These are phyloP conservation scores for Isabelozyma heimii DNA, from an alignment of 805 yeast genomes.

Conservation along the genomic window DNA sequence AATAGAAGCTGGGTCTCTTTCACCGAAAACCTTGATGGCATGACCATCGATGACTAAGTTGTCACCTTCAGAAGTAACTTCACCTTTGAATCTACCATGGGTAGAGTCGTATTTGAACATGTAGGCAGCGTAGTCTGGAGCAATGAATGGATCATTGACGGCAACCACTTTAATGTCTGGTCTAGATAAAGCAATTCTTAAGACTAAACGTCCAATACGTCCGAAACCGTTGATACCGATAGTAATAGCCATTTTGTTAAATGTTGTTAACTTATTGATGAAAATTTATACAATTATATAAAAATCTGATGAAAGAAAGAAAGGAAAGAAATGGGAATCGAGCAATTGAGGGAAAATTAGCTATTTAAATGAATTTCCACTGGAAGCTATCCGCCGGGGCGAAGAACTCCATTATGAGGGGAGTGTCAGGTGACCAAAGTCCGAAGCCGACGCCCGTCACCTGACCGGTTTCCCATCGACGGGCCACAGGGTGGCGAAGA, in stretches of 20 bases:
- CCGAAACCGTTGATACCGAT: constrained; percentile 96
- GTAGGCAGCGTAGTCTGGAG: constrained; percentile 88
- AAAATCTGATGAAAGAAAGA: constrained; percentile 1
- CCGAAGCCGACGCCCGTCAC: constrained; percentile 1
- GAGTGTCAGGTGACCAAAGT: not conserved
- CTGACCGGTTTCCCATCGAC: not conserved
- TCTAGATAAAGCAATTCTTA: constrained; percentile 76
- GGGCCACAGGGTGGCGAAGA: too few relatives aligned
- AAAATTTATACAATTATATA: constrained; percentile 1
- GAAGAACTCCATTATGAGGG: constrained; percentile 8
- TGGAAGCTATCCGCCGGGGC: constrained; percentile 10
- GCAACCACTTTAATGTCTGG: constrained; percentile 80
- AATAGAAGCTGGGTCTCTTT: constrained; percentile 79
- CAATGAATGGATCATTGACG: constrained; percentile 88
- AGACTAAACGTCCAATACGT: constrained; percentile 86
- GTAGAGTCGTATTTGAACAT: constrained; percentile 95
- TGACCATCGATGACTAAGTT: constrained; percentile 67
- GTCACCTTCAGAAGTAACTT: constrained; percentile 57
- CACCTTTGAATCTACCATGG: constrained; percentile 82
- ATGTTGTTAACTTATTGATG: constrained; percentile 7
- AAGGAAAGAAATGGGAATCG: not conserved
- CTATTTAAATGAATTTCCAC: constrained; percentile 1
- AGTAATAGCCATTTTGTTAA: constrained; percentile 51
- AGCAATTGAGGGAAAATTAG: constrained; percentile 1
- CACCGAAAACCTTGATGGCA: constrained; percentile 66